These are phyloP conservation scores for Prunus davidiana DNA, from an alignment of 306 rosid species.

Conservation along the genomic window DNA sequence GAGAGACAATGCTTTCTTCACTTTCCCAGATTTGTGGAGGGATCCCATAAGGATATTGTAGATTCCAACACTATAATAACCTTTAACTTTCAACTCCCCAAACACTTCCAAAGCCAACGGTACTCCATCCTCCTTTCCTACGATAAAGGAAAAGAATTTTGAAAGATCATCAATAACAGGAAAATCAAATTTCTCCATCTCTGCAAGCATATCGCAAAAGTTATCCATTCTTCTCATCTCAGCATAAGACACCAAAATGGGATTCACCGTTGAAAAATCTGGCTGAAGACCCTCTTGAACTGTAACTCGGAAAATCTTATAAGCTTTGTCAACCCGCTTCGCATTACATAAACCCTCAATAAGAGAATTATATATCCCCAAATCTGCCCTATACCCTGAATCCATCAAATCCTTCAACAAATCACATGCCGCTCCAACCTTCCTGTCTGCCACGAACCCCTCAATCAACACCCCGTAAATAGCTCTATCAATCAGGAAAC, in stretches of 20 bases:
- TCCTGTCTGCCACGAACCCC: slow-evolving; percentile 54
- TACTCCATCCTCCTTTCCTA: slow-evolving; percentile 47
- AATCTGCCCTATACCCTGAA: slow-evolving; percentile 72
- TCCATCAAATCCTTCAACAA: slow-evolving; percentile 68
- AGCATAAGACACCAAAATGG: slow-evolving; percentile 52
- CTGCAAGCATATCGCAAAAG: slow-evolving; percentile 46
- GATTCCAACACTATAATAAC: slow-evolving; percentile 42
- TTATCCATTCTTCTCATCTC: slow-evolving; percentile 46
- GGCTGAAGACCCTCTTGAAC: slow-evolving; percentile 63
- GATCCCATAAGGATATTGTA: slow-evolving; percentile 63
- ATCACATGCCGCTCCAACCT: slow-evolving; percentile 65
- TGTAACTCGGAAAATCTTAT: slow-evolving; percentile 56
- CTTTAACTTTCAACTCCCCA: slow-evolving; percentile 45
- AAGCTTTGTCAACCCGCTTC: slow-evolving; percentile 62
- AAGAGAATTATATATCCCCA: slow-evolving; percentile 66
- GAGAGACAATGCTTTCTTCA: slow-evolving; percentile 52
- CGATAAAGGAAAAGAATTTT: slow-evolving; percentile 48
- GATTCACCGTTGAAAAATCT: slow-evolving; percentile 45
- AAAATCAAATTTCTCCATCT: slow-evolving; percentile 57
- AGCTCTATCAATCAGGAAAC: slow-evolving; percentile 65
- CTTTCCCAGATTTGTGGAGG: slow-evolving; percentile 47
- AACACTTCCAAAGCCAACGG: slow-evolving; percentile 44
- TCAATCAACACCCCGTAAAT: slow-evolving; percentile 64
- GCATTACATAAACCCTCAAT: slow-evolving; percentile 67
- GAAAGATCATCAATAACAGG: slow-evolving; percentile 47